Evolutionary conservation across 2,329 filamentous ascomycete species (phyloP).

Genomic region (Orbilia javanica): DNA sequence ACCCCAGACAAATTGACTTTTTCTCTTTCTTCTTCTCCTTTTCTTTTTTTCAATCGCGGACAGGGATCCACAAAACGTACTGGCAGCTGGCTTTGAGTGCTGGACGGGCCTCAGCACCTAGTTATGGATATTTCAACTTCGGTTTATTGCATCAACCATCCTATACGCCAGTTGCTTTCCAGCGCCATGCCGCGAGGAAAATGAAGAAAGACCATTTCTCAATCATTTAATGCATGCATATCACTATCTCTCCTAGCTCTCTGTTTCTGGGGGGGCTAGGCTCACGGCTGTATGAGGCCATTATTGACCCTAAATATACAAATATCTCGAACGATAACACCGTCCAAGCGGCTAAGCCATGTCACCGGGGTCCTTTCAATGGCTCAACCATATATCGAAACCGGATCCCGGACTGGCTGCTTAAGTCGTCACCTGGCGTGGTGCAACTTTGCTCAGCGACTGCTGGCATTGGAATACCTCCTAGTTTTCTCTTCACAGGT

Average conservation of each 20-base stretch:
- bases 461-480: too few species aligned
- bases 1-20: neutral
- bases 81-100: neutral
- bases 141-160: neutral
- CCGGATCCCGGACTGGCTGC: neutral
- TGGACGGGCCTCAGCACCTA: neutral
- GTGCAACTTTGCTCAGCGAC: too few species aligned
- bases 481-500: too few species aligned
- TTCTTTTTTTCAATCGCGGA: too few species aligned
- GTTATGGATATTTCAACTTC: neutral
- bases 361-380: neutral
- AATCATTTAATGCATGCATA: neutral
- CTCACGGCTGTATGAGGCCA: too few species aligned
- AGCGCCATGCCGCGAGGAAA: neutral
- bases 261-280: too few species aligned
- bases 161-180: neutral
- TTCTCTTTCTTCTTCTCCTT: neutral
- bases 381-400: constrained; percentile 19
- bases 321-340: neutral
- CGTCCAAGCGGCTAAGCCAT: neutral
- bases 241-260: too few species aligned
- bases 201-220: neutral
- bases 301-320: neutral
- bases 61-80: neutral
- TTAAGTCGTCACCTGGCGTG: too few species aligned